phyloP scores from a whole-genome alignment of 345 rosid genomes.

The Tarenaya hassleriana region DNA sequence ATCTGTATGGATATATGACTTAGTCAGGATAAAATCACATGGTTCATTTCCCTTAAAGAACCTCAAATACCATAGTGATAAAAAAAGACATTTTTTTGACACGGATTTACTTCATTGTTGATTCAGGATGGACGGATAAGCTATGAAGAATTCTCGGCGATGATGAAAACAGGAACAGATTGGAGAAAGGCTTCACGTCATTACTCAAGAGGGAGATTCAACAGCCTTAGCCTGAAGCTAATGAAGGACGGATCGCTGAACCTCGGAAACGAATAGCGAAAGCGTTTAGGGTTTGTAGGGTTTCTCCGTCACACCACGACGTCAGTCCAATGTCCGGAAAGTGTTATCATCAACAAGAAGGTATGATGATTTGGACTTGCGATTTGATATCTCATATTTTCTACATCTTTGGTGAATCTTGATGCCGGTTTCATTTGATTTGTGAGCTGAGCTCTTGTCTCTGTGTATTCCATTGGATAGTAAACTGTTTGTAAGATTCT shows the following conservation, averaged over 20 bases:
- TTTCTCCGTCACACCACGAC: no score
- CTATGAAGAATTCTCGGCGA: conserved; percentile 93
- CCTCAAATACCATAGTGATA: conserved; percentile 8
- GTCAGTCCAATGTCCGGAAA: no score
- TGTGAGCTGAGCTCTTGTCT: no score
- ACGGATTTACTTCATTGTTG: conserved; percentile 2
- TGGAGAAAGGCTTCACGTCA: conserved; percentile 99
- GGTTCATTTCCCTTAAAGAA: neutral
- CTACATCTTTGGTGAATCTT: no score
- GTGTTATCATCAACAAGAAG: no score
- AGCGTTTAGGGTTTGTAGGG: no score
- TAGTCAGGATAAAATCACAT: no score
- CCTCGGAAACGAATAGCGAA: conserved; percentile 56
- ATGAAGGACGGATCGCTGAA: conserved; percentile 96
- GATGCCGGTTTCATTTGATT: no score
- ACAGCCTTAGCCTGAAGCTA: conserved; percentile 92
- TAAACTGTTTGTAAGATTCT: no score
- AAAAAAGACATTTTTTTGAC: conserved; percentile 15
- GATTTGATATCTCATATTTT: no score
- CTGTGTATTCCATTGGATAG: no score
- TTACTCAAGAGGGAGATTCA: conserved; percentile 98
- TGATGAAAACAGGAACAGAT: conserved; percentile 99
- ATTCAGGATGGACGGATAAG: conserved; percentile 92
- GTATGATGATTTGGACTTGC: no score
- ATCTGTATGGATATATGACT: neutral